These are phyloP conservation scores for Dictyostelium purpureum DNA, from an alignment of 78 protist species.

Conservation along the genomic window DNA sequence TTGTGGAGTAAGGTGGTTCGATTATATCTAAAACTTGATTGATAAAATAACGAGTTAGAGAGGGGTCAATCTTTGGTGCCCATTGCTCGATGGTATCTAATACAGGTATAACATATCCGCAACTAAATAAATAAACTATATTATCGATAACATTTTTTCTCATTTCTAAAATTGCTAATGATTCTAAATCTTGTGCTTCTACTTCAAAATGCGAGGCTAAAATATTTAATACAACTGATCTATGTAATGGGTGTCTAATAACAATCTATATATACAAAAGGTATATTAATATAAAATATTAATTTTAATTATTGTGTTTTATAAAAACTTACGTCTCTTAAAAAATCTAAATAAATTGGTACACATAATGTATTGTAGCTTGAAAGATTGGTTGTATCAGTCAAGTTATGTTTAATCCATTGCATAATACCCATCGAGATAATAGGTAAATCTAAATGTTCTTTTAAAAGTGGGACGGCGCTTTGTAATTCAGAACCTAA, in stretches of 20 bases:
- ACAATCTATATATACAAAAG: slow-evolving; percentile 5
- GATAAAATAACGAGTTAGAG: slow-evolving; percentile 54
- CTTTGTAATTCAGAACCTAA: slow-evolving; percentile 67
- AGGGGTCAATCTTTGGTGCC: slow-evolving; percentile 63
- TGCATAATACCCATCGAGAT: slow-evolving; percentile 77
- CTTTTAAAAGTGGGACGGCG: slow-evolving; percentile 20
- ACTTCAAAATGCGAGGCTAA: slow-evolving; percentile 28
- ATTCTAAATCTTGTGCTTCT: slow-evolving; percentile 60
- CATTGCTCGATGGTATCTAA: slow-evolving; percentile 32
- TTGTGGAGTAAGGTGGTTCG: slow-evolving; percentile 55
- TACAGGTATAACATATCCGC: slow-evolving; percentile 67
- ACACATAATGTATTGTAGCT: slow-evolving; percentile 52
- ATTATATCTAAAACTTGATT: slow-evolving; percentile 67
- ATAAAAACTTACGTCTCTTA: slow-evolving; percentile 49
- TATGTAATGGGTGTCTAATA: slow-evolving; percentile 54
- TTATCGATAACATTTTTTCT: slow-evolving; percentile 65
- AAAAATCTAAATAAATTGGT: slow-evolving; percentile 73
- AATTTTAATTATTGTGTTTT: neutral
- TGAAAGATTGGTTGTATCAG: slow-evolving; percentile 35
- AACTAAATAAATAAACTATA: slow-evolving; percentile 54
- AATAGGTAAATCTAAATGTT: slow-evolving; percentile 42
- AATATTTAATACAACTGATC: slow-evolving; percentile 27
- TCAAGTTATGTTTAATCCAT: slow-evolving; percentile 55
- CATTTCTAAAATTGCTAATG: slow-evolving; percentile 45
- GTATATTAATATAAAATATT: neutral